Evolutionary conservation across 2,329 filamentous ascomycete genomes (phyloP).

Genomic region (Trichoderma sp.): DNA sequence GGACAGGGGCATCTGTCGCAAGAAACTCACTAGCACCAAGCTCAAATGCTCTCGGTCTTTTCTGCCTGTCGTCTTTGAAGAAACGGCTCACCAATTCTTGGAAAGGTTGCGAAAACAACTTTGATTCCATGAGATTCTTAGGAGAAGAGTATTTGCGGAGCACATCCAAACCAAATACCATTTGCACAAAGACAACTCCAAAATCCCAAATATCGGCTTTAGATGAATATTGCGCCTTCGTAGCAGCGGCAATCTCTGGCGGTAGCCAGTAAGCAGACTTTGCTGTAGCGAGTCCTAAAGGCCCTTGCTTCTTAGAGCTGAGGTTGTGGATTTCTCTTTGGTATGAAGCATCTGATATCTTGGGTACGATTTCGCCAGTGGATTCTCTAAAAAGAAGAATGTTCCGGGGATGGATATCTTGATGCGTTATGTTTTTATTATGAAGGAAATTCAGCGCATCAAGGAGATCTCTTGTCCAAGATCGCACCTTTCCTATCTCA

Average conservation of each 20-base stretch:
- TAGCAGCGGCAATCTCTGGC: slow-evolving; percentile 70
- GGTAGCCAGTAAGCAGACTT: slow-evolving; percentile 83
- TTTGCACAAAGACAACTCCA: slow-evolving; percentile 87
- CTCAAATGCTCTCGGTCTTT: slow-evolving; percentile 80
- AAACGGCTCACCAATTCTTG: slow-evolving; percentile 81
- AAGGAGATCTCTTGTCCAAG: slow-evolving; percentile 90
- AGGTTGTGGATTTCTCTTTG: slow-evolving; percentile 69
- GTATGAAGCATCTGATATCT: slow-evolving; percentile 74
- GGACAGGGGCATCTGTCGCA: slow-evolving; percentile 65
- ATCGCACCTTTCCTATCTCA: slow-evolving; percentile 73
- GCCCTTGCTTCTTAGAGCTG: slow-evolving; percentile 54
- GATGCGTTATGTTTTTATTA: slow-evolving; percentile 80
- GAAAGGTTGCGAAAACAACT: slow-evolving; percentile 73
- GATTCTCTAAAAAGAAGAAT: slow-evolving; percentile 74
- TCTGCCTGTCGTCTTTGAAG: slow-evolving; percentile 83
- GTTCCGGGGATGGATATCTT: slow-evolving; percentile 78
- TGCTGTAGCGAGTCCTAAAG: slow-evolving; percentile 61
- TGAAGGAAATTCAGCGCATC: slow-evolving; percentile 89
- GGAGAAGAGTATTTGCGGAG: slow-evolving; percentile 80
- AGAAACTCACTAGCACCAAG: slow-evolving; percentile 67
- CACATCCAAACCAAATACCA: slow-evolving; percentile 85
- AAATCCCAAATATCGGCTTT: slow-evolving; percentile 97
- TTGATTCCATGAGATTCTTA: slow-evolving; percentile 68
- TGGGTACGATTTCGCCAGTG: slow-evolving; percentile 71
- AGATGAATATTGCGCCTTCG: slow-evolving; percentile 65